These are phyloP conservation scores for Pelargonium australe DNA, from an alignment of 441 rosid genomes.

Conservation along the genomic window DNA sequence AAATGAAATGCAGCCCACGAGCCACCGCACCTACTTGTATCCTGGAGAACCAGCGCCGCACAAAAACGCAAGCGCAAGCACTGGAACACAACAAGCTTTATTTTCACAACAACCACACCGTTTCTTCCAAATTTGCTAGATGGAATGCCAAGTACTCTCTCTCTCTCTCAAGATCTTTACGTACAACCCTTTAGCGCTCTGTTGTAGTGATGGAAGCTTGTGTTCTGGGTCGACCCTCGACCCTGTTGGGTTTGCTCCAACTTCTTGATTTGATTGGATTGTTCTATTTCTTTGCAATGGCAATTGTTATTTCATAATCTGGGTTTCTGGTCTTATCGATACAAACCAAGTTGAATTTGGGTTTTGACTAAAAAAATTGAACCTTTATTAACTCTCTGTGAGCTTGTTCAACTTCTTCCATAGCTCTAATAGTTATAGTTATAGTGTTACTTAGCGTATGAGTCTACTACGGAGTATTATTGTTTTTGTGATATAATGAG, in stretches of 20 bases:
- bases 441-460: too few relatives aligned
- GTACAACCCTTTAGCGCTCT: neutral
- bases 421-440: too few relatives aligned
- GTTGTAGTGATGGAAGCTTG: neutral
- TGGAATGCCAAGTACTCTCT: conserved; percentile 59
- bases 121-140: conserved; percentile 54
- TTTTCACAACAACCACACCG: conserved; percentile 60
- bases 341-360: neutral
- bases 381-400: too few relatives aligned
- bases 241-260: too few relatives aligned
- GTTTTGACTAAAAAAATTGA: neutral
- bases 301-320: too few relatives aligned
- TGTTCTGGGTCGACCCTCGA: too few relatives aligned
- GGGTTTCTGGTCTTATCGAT: neutral
- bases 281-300: too few relatives aligned
- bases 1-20: too few relatives aligned
- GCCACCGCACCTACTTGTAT: neutral
- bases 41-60: neutral
- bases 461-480: too few relatives aligned
- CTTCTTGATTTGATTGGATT: too few relatives aligned
- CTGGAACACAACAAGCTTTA: conserved; percentile 26
- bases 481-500: too few relatives aligned
- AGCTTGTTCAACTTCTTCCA: too few relatives aligned
- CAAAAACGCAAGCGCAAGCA: neutral
- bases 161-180: neutral